Percentiles rank a stretch among this genome's conserved stretches.
Evolutionary conservation across 2,329 filamentous ascomycete species (phyloP).

Genomic region (Neodidymelliopsis sp.): DNA sequence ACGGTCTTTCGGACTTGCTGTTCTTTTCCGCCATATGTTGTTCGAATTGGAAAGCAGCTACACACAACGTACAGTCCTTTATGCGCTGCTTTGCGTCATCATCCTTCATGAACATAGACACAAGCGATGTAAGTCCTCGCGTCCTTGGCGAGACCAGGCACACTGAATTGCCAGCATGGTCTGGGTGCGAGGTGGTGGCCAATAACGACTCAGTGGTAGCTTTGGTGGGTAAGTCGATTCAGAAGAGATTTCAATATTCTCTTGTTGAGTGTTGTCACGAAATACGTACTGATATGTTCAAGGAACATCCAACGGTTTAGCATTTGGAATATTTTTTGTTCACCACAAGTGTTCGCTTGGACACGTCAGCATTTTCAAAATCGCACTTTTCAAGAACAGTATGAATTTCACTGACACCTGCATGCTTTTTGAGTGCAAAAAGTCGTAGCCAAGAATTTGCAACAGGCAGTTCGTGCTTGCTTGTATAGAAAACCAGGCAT

Average conservation of each 20-base stretch:
- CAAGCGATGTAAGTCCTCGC: not conserved
- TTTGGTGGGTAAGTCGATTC: conserved; percentile 3
- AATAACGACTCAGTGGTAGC: conserved; percentile 4
- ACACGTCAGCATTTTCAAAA: conserved; percentile 9
- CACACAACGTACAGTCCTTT: not conserved
- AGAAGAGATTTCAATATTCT: not conserved
- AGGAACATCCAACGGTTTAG: conserved; percentile 16
- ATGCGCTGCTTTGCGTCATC: conserved; percentile 10
- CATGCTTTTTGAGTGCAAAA: conserved; percentile 9
- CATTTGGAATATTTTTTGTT: conserved; percentile 14
- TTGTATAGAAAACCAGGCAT: no score
- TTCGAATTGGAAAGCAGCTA: conserved; percentile 10
- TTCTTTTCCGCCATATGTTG: conserved; percentile 14
- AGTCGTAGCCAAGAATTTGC: not conserved
- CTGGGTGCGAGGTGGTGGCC: conserved; percentile 1
- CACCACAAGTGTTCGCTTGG: conserved; percentile 16
- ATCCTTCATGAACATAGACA: conserved; percentile 11
- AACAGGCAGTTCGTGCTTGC: not conserved
- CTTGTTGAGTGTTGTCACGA: not conserved
- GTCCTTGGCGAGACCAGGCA: conserved; percentile 1
- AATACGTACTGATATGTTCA: not conserved
- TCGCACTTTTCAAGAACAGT: conserved; percentile 10
- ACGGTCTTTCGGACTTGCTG: conserved; percentile 4
- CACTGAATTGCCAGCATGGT: conserved; percentile 7
- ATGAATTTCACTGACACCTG: conserved; percentile 7